Conservation (phyloP, 306 rosid species). For the Heteromeles arbutifolia region DNA sequence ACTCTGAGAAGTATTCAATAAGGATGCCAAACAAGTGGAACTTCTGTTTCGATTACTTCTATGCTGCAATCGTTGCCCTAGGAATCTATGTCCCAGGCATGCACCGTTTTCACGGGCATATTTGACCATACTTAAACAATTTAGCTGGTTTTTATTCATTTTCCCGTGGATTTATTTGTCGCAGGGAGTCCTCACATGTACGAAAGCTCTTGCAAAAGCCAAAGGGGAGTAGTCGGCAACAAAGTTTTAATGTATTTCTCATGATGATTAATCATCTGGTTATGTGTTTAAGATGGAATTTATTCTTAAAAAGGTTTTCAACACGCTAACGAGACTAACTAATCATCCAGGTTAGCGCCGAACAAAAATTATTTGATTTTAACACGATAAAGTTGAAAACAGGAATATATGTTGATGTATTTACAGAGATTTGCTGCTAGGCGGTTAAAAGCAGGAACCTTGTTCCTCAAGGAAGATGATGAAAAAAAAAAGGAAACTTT, state of each 20-base stretch:
- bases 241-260: conserved; percentile 7
- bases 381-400: neutral
- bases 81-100: conserved; percentile 67
- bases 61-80: conserved; percentile 34
- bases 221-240: conserved; percentile 38
- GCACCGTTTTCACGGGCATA: conserved; percentile 17
- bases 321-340: too few relatives aligned
- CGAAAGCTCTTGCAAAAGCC: conserved; percentile 52
- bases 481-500: too few relatives aligned
- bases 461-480: neutral
- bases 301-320: neutral
- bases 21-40: conserved; percentile 91
- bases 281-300: conserved; percentile 1
- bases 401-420: too few relatives aligned
- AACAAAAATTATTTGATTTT: neutral
- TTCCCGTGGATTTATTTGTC: conserved; percentile 12
- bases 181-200: conserved; percentile 83
- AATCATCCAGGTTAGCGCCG: neutral
- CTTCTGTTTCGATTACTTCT: conserved; percentile 66
- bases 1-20: conserved; percentile 55
- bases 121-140: neutral
- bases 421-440: too few relatives aligned
- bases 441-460: too few relatives aligned
- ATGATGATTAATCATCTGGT: neutral
- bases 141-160: neutral